These are phyloP conservation scores for Rhypophila decipiens DNA, from an alignment of 495 filamentous ascomycete genomes.

Conservation along the genomic window DNA sequence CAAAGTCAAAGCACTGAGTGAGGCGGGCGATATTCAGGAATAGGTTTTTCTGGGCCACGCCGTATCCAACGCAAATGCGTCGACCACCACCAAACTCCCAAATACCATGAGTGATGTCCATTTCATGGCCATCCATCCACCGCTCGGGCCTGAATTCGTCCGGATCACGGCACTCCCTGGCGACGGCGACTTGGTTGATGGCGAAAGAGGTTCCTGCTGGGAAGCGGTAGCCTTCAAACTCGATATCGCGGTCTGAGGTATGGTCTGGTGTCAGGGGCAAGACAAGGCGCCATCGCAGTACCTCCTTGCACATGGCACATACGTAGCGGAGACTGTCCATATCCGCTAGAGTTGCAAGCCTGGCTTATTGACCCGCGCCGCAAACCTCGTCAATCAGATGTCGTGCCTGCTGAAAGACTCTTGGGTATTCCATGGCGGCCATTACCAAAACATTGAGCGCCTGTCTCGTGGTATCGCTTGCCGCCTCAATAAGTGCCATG, in stretches of 20 bases:
- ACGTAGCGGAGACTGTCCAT: constrained; percentile 47
- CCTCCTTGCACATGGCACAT: constrained; percentile 46
- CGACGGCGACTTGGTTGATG: constrained; percentile 29
- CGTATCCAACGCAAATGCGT: constrained; percentile 42
- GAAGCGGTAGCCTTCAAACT: constrained; percentile 45
- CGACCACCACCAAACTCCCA: constrained; percentile 34
- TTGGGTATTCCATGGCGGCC: constrained; percentile 27
- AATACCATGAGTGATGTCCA: constrained; percentile 24
- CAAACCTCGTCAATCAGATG: constrained; percentile 37
- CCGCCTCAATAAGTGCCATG: constrained; percentile 35
- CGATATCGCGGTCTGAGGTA: constrained; percentile 36
- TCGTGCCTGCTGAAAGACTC: constrained; percentile 20
- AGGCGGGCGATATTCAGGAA: constrained; percentile 41
- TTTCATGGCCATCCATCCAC: constrained; percentile 39
- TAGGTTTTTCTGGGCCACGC: constrained; percentile 34
- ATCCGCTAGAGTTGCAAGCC: constrained; percentile 29
- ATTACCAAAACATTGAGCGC: constrained; percentile 34
- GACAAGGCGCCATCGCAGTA: constrained; percentile 48
- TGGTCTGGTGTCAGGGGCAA: constrained; percentile 23
- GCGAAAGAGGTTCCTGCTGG: constrained; percentile 35
- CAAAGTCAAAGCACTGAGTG: constrained; percentile 39
- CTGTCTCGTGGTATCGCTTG: constrained; percentile 39
- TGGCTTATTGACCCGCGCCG: constrained; percentile 11
- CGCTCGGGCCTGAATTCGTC: constrained; percentile 41
- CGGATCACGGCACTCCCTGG: constrained; percentile 22